Conservation (phyloP, 2,329 filamentous ascomycete genomes). For the Sclerotinia subarctica region DNA sequence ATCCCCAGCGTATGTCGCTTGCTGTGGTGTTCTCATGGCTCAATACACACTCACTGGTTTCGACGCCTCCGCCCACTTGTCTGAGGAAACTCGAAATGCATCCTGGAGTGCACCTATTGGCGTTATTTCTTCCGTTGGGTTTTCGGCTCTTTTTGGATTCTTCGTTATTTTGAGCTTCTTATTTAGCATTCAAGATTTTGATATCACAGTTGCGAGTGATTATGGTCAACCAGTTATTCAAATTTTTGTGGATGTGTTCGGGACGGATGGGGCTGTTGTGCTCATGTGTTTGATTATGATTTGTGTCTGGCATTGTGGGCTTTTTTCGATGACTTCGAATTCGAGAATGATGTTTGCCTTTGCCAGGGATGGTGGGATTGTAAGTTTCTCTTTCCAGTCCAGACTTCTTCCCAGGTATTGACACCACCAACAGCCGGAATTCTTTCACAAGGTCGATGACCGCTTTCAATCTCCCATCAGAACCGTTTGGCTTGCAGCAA, state of each 20-base stretch:
- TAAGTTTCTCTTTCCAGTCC: conserved; percentile 27
- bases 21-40: conserved; percentile 51
- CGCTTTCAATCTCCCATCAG: conserved; percentile 50
- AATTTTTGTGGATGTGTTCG: conserved; percentile 56
- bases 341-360: conserved; percentile 60
- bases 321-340: conserved; percentile 57
- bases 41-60: conserved; percentile 56
- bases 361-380: conserved; percentile 52
- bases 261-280: conserved; percentile 52
- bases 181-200: conserved; percentile 58
- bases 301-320: conserved; percentile 59
- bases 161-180: conserved; percentile 56
- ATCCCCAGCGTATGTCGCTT: conserved; percentile 52
- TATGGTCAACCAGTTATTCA: conserved; percentile 55
- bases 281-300: conserved; percentile 55
- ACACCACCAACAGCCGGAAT: conserved; percentile 40
- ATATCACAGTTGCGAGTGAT: conserved; percentile 44
- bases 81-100: conserved; percentile 56
- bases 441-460: conserved; percentile 53
- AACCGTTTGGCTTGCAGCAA: conserved; percentile 55
- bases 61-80: conserved; percentile 55
- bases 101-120: conserved; percentile 56
- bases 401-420: not conserved
- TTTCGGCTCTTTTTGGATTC: conserved; percentile 56
- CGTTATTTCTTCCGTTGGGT: conserved; percentile 54